These are phyloP conservation scores for Phaseolus lunatus DNA, from an alignment of 306 rosid genomes.

Conservation along the genomic window DNA sequence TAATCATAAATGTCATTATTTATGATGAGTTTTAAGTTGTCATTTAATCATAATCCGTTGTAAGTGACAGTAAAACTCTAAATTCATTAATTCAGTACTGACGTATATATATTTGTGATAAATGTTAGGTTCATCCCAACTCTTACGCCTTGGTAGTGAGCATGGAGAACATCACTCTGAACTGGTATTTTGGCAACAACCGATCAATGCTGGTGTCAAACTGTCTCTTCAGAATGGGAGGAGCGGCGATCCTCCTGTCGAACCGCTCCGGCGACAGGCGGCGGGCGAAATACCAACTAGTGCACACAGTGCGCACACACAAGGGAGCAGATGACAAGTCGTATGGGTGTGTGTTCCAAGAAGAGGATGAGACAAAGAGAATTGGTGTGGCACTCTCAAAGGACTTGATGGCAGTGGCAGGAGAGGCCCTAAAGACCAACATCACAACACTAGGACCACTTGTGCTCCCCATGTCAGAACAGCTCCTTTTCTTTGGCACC, in stretches of 20 bases:
- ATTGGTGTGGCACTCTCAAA: constrained; percentile 79
- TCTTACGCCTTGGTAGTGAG: constrained; percentile 85
- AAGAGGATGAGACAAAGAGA: constrained; percentile 68
- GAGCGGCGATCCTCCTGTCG: constrained; percentile 86
- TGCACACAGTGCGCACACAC: constrained; percentile 84
- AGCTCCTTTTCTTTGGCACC: constrained; percentile 68
- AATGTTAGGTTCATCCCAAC: constrained; percentile 71
- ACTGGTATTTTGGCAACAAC: constrained; percentile 91
- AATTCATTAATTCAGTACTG: neutral
- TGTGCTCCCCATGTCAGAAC: constrained; percentile 93
- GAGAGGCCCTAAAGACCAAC: constrained; percentile 86
- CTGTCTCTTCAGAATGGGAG: constrained; percentile 89
- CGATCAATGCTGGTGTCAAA: constrained; percentile 84
- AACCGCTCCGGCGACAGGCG: constrained; percentile 58
- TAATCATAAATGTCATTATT: no score
- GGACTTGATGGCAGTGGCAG: constrained; percentile 85
- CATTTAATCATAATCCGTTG: no score
- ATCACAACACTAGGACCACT: constrained; percentile 86
- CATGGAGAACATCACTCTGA: constrained; percentile 92
- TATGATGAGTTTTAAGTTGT: no score
- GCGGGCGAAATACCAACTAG: constrained; percentile 75
- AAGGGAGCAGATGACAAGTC: constrained; percentile 78
- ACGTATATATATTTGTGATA: no score
- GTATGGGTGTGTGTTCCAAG: constrained; percentile 70
- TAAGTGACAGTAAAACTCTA: no score